Percentiles rank a stretch among this genome's conserved stretches.
Conservation (phyloP, 768 basidiomycete genomes). For the Tephrocybe rancida region DNA sequence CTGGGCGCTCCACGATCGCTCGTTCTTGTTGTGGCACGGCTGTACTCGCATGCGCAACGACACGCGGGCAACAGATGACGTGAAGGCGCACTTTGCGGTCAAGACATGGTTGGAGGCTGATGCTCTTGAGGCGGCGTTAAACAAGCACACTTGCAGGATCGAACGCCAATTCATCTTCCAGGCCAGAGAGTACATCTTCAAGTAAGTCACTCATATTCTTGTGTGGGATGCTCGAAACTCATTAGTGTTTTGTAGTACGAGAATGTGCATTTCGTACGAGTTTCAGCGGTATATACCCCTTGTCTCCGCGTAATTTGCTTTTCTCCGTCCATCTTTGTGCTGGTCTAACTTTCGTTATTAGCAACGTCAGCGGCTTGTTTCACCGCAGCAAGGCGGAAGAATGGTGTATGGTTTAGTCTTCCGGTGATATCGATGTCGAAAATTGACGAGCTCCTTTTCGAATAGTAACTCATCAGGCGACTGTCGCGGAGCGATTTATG, state of each 20-base stretch:
- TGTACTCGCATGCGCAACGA: slow-evolving; percentile 65
- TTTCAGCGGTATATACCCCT: slow-evolving; percentile 67
- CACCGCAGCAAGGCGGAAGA: slow-evolving; percentile 62
- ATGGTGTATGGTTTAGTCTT: slow-evolving; percentile 53
- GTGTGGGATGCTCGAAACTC: slow-evolving; percentile 5
- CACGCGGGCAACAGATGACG: slow-evolving; percentile 38
- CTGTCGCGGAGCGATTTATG: slow-evolving; percentile 62
- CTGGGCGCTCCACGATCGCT: slow-evolving; percentile 75
- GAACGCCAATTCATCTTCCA: slow-evolving; percentile 71
- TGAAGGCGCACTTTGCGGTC: slow-evolving; percentile 64
- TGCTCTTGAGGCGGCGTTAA: slow-evolving; percentile 61
- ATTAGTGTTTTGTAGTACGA: slow-evolving; percentile 47
- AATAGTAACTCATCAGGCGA: slow-evolving; percentile 62
- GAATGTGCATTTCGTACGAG: slow-evolving; percentile 72
- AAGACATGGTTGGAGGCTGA: slow-evolving; percentile 74
- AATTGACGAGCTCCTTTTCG: slow-evolving; percentile 8
- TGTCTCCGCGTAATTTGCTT: slow-evolving; percentile 45
- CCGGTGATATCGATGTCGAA: background rate
- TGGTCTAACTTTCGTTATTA: slow-evolving; percentile 17
- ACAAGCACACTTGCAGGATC: slow-evolving; percentile 65
- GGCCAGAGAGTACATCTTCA: slow-evolving; percentile 76
- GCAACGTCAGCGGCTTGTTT: slow-evolving; percentile 47
- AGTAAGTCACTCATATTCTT: slow-evolving; percentile 45
- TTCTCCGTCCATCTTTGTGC: background rate
- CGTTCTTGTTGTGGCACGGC: slow-evolving; percentile 72